Conservation (phyloP, 306 rosid genomes). For the Lathyrus tuberosus region DNA sequence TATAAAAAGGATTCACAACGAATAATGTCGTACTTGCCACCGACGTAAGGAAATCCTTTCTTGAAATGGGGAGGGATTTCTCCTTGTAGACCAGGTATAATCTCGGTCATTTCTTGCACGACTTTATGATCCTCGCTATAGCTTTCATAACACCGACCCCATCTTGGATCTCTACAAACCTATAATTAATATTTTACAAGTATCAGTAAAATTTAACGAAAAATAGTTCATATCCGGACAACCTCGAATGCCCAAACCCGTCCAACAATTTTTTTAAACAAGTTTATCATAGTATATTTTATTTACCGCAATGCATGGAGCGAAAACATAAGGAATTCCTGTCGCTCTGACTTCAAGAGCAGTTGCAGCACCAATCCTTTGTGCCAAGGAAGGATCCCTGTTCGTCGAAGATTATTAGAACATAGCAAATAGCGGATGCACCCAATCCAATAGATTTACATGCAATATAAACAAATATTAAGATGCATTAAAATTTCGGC, state of each 20-base stretch:
- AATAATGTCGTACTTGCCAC: conserved; percentile 70
- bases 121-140: conserved; percentile 87
- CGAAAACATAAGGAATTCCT: conserved; percentile 87
- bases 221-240: conserved; percentile 21
- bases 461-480: not conserved
- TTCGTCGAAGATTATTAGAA: conserved; percentile 36
- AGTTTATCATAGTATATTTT: conserved; percentile 26
- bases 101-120: conserved; percentile 80
- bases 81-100: conserved; percentile 92
- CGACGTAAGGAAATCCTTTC: conserved; percentile 82
- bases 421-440: conserved; percentile 31
- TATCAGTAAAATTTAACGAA: conserved; percentile 32
- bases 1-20: not conserved
- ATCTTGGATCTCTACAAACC: conserved; percentile 99
- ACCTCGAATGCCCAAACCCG: conserved; percentile 1
- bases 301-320: conserved; percentile 95
- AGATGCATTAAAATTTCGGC: not conserved
- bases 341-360: conserved; percentile 96
- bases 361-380: conserved; percentile 86
- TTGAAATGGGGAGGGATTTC: conserved; percentile 58
- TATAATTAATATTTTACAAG: conserved; percentile 46
- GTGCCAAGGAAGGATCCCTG: conserved; percentile 73
- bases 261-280: conserved; percentile 14
- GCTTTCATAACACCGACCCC: conserved; percentile 99
- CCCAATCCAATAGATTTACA: conserved; percentile 13